A percentile compares a stretch with the other conserved stretches of the same genome.
phyloP scores from a whole-genome alignment of 257 asterid genomes.

The Euphrasia confusa region DNA sequence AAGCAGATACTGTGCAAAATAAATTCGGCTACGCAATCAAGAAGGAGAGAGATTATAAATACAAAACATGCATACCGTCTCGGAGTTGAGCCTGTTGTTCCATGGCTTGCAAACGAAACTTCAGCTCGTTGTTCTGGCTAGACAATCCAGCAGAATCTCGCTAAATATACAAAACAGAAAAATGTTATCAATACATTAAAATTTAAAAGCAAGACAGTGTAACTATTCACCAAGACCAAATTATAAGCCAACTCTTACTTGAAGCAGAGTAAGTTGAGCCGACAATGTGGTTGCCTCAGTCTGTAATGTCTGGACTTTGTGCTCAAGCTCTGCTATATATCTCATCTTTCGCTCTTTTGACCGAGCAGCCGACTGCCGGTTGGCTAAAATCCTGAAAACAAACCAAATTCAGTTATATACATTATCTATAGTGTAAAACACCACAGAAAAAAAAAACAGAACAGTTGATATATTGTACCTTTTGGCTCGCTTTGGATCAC shows the following conservation, averaged over 20 bases:
- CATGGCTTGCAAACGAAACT: constrained; percentile 74
- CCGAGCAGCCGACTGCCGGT: constrained; percentile 75
- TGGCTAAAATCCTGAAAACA: constrained; percentile 57
- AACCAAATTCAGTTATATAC: background rate
- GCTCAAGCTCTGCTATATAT: constrained; percentile 64
- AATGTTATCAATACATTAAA: background rate
- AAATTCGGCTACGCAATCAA: background rate
- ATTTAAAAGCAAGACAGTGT: background rate
- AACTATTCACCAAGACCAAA: background rate
- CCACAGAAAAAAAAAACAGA: constrained; percentile 29
- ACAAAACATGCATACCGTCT: constrained; percentile 44
- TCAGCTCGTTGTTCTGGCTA: constrained; percentile 64
- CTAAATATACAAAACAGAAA: constrained; percentile 32
- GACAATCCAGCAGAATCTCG: constrained; percentile 60
- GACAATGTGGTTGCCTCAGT: constrained; percentile 74
- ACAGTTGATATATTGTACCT: constrained; percentile 33
- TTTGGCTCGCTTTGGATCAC: constrained; percentile 71
- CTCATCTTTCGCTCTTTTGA: constrained; percentile 70
- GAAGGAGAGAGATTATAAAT: background rate
- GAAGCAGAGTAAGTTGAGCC: constrained; percentile 65
- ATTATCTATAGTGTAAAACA: constrained; percentile 20
- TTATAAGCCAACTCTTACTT: constrained; percentile 38
- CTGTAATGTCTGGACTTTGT: constrained; percentile 73
- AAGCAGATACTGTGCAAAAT: background rate
- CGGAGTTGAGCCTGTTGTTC: constrained; percentile 81